Base-by-base conservation (phyloP, 2,329 filamentous ascomycete genomes). In the Diaporthe capsici region DNA sequence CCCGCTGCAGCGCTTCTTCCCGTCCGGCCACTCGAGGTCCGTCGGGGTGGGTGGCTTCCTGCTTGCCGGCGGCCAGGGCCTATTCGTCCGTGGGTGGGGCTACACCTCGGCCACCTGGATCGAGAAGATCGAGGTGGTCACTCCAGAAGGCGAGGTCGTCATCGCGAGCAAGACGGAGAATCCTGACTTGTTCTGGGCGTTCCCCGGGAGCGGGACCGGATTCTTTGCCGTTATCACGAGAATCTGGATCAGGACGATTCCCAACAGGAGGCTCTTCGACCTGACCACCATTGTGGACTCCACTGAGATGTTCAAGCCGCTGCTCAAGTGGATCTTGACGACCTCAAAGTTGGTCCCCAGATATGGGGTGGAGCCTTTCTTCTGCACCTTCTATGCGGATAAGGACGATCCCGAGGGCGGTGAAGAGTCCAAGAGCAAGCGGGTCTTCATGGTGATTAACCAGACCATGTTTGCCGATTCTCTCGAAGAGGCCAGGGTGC, bases 381-480 rank as follows among this genome's bases (percentile, higher is more conserved):
- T 63, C 37, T 63, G 60, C 60, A 63, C 60, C 15, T 63, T 44
- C n/a, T 63, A 63, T 13, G n/a, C 60, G 15, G 60, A 63, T 15
- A 44, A 28, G 5, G 60, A 63, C n/a, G 60, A 63, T 20, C 60
- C 60, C 5, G 39, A 63, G 2, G 60, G 60, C n/a, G 60, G 37
- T 7, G 60, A 63, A 12, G 60, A 44, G 60, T 63, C 60, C 37
- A 63, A 42, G 60, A 42, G n/a, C 60, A 63, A 63, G 39, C 60
- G 60, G 13, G 60, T 63, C 15, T 63, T 63, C 60, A 17, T 63
- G 20, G 7, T 63, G 0, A 63, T 63, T 4, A 63, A 63, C n/a
- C 60, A 63, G 39, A 44, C 60, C n/a, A 63, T 63, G 60, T 63
- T 63, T 28, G 60, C 60, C n/a, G 60, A 63, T 12, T 63, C 60